Evolutionary conservation across 2,329 filamentous ascomycete genomes (phyloP), one percentile per base, ranked within the genome.

Genomic region (Colletotrichum brevisporum): DNA sequence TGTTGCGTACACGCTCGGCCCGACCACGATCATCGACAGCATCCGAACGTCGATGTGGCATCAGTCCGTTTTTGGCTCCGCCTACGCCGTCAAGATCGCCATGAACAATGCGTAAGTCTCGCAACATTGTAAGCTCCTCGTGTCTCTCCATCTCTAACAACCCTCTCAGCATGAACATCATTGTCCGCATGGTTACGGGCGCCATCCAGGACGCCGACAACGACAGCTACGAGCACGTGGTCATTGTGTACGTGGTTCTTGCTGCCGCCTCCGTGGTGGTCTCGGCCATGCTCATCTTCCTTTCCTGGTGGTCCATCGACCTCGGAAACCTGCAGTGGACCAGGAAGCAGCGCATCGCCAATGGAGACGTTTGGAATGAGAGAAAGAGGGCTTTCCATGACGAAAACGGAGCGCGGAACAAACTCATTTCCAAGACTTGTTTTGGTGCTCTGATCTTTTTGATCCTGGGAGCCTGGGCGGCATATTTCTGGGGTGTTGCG

Each of bases 41-140:
- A 88, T 90, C 27, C 86, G 89, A 16, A 89, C 88, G 0, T 83
- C 83, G 0, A 84, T 91, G 76, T 89, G 87, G 85, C 82, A 89
- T 27, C 85, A 88, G 64, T 85, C 85, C 2, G 85, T 89, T 0
- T 91, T 90, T 67, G 89, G 88, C 0, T 85, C 87, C 0, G 89
- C 85, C 0, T 90, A 90, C 68, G 83, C 87, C 1, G 76, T 90
- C 64, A 91, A 91, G 67, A 84, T 90, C 43, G 86, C 86, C 24
- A 86, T 90, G 74, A 90, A 90, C 74, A 91, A 91, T 75, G 66
- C 60, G 69, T 69, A 45, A 63, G 63, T 63, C 6, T 4, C 15
- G 21, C 21, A 24, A 3, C 21, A 24, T 24, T 24, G 21, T 3
- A 24, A 24, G 21, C 21, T 3, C 21, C 21, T 6, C 0, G 10